phyloP scores from a whole-genome alignment of 768 basidiomycete species.

The Cantharellus anzutake region DNA sequence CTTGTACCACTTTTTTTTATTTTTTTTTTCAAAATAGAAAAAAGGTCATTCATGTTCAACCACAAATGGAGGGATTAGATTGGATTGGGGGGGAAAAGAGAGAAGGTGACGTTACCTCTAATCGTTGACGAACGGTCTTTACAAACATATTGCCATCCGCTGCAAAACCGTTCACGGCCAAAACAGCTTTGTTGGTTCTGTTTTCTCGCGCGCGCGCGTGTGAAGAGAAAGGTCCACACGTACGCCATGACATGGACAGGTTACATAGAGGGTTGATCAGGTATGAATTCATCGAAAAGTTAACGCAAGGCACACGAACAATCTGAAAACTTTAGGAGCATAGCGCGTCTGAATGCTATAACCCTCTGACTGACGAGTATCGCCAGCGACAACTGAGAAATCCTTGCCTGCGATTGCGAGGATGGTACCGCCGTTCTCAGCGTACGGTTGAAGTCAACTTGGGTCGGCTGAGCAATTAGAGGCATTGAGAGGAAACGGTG shows the following conservation, averaged over 20 bases:
- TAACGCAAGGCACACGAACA: conserved; percentile 34
- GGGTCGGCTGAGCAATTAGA: not conserved
- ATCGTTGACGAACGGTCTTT: conserved; percentile 84
- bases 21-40: not conserved
- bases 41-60: not conserved
- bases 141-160: conserved; percentile 97
- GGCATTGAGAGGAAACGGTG: no score
- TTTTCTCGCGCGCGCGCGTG: conserved; percentile 3
- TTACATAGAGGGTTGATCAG: not conserved
- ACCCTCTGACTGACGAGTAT: conserved; percentile 94
- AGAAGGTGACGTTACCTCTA: conserved; percentile 42
- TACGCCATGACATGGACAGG: not conserved
- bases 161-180: conserved; percentile 93
- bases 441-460: conserved; percentile 64
- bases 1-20: conserved; percentile 64
- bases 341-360: conserved; percentile 96
- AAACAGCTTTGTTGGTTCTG: conserved; percentile 81
- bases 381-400: conserved; percentile 88
- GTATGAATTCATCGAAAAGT: not conserved
- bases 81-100: not conserved
- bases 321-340: conserved; percentile 82
- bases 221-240: not conserved
- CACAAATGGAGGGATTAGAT: not conserved
- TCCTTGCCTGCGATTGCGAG: conserved; percentile 87
- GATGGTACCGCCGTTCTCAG: conserved; percentile 89